Evolutionary conservation across 2,329 filamentous ascomycete species (phyloP).

Genomic region (Colletotrichum karsti): DNA sequence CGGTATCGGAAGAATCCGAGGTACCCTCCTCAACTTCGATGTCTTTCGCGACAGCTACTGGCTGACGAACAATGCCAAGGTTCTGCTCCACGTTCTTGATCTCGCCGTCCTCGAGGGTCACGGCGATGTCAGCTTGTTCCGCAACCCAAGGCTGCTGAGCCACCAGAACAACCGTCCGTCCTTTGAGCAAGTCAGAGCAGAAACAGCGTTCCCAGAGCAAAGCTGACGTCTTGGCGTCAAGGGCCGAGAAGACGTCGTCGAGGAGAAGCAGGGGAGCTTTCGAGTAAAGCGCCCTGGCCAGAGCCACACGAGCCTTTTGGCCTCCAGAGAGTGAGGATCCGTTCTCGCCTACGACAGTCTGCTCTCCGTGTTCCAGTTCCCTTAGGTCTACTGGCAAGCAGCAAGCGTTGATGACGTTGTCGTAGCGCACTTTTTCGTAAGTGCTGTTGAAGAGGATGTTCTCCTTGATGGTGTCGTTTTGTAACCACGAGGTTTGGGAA

Average conservation of each 20-base stretch:
- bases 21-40: conserved; percentile 44
- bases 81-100: conserved; percentile 52
- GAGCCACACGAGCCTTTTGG: conserved; percentile 63
- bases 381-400: conserved; percentile 59
- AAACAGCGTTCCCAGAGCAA: conserved; percentile 66
- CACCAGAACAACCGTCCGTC: conserved; percentile 64
- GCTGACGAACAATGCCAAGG: conserved; percentile 52
- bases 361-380: conserved; percentile 58
- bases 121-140: conserved; percentile 56
- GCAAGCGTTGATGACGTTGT: conserved; percentile 63
- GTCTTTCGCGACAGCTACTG: conserved; percentile 52
- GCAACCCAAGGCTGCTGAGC: conserved; percentile 64
- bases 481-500: conserved; percentile 66
- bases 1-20: conserved; percentile 32
- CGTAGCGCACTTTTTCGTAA: conserved; percentile 62
- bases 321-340: conserved; percentile 65
- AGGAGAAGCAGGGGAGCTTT: conserved; percentile 62
- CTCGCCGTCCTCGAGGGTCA: conserved; percentile 55
- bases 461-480: conserved; percentile 62
- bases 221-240: conserved; percentile 66
- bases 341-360: conserved; percentile 62
- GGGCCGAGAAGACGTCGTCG: conserved; percentile 67
- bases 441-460: conserved; percentile 64
- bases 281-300: conserved; percentile 67
- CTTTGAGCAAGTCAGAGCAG: conserved; percentile 61